Evolutionary conservation across 2,329 filamentous ascomycete species (phyloP), one percentile per base, ranked within the genome.

Genomic region (Ilyonectria robusta): DNA sequence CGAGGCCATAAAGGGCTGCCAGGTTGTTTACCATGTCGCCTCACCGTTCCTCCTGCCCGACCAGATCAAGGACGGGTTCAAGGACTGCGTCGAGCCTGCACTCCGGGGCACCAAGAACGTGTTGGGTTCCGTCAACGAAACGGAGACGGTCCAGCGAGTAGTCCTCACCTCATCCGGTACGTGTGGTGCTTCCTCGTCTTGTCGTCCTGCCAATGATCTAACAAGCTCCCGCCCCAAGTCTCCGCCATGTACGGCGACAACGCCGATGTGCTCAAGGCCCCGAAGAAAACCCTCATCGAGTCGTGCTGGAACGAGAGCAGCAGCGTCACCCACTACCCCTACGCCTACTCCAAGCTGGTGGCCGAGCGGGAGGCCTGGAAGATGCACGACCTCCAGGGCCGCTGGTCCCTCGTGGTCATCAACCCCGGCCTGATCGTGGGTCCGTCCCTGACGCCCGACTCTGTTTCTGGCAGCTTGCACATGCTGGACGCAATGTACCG

Each of bases 11-110:
- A 58, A 70, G 40, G 75, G 72, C 40, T 78, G 79, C 53, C 57
- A 67, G 4, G 71, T 78, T 1, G 75, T 81, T 15, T 74, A 78
- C 59, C 79, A 79, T 40, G 72, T 80, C n/a, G 78, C 78, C 1
- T 77, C 78, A 10, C 78, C 78, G 3, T 80, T 80, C 46, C 62
- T 76, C n/a, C 8, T 47, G 21, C 44, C 44, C 11, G 11, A 23
- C 11, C 44, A 47, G 44, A 23, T 23, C 23, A 23, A 23, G 23
- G 23, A 23, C 23, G 23, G 23, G 23, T 23, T 23, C 23, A 23
- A 47, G 21, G 44, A 47, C 44, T 47, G 44, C 6, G 44, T 47
- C 44, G 44, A 47, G 44, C 44, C 44, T 47, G 44, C 44, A 9
- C 44, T 47, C 17, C 44, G 11, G 17, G 44, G 44, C 44, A 47